phyloP scores from a whole-genome alignment of 75 land plant species.

The Selaginella tamariscina region DNA sequence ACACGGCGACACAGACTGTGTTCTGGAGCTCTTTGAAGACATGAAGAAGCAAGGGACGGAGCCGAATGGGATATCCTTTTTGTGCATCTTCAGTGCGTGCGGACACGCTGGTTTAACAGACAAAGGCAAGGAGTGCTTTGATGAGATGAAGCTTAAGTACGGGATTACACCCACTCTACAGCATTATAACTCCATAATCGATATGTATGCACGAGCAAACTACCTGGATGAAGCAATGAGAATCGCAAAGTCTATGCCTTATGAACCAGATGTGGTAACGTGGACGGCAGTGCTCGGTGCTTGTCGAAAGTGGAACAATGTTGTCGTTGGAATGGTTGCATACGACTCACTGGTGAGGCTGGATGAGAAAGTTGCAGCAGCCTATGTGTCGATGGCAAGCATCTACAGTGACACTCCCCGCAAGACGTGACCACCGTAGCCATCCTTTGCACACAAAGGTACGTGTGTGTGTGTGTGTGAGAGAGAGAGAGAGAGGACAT shows the following conservation, averaged over 20 bases:
- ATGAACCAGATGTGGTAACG: not conserved
- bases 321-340: not conserved
- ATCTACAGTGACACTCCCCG: not conserved
- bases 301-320: not conserved
- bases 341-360: not conserved
- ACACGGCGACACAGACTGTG: too few species aligned
- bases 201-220: constrained; percentile 17
- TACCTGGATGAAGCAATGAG: constrained; percentile 9
- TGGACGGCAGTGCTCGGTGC: not conserved
- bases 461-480: too few species aligned
- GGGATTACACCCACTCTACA: constrained; percentile 13
- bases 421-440: too few species aligned
- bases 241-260: constrained; percentile 14
- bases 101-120: constrained; percentile 16
- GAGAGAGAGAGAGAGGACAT: too few species aligned
- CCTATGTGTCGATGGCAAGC: not conserved
- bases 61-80: constrained; percentile 15
- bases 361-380: not conserved
- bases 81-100: constrained; percentile 10
- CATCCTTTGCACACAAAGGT: too few species aligned
- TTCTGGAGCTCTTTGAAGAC: constrained; percentile 10
- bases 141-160: not conserved
- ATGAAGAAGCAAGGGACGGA: constrained; percentile 10
- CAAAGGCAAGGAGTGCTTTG: constrained; percentile 11
- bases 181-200: constrained; percentile 19